A percentile compares a stretch with the other conserved stretches of the same genome.
Evolutionary conservation across 257 asterid genomes (phyloP).

Genomic region (Catharanthus roseus): DNA sequence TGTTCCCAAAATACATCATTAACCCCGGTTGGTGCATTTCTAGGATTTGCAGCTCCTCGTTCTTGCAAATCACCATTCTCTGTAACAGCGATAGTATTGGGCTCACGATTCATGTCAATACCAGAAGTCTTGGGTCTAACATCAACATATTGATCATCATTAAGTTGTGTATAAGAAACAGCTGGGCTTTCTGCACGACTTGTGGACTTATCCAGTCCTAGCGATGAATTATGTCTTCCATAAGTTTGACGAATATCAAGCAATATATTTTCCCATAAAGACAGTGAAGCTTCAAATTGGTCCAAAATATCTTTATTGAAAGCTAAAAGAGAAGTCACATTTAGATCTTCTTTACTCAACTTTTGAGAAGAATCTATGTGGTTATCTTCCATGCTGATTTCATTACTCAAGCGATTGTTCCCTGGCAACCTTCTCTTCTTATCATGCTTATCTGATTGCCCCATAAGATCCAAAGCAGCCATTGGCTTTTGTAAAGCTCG

Average conservation of each 20-base stretch:
- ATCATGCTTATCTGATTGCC: slow-evolving; percentile 37
- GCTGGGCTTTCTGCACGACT: slow-evolving; percentile 44
- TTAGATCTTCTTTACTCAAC: slow-evolving; percentile 29
- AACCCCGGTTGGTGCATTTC: slow-evolving; percentile 49
- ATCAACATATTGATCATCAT: slow-evolving; percentile 34
- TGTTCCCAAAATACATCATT: slow-evolving; percentile 97
- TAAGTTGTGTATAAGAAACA: slow-evolving; percentile 51
- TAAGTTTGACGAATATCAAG: slow-evolving; percentile 37
- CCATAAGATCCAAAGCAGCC: slow-evolving; percentile 30
- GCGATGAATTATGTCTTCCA: slow-evolving; percentile 31
- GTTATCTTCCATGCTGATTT: slow-evolving; percentile 31
- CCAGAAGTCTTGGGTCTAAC: slow-evolving; percentile 33
- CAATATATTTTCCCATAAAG: slow-evolving; percentile 56
- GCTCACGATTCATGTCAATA: slow-evolving; percentile 66
- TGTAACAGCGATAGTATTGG: slow-evolving; percentile 29
- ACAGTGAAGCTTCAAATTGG: slow-evolving; percentile 54
- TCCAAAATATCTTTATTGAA: slow-evolving; percentile 44
- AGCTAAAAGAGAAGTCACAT: slow-evolving; percentile 35
- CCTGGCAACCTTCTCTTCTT: slow-evolving; percentile 71
- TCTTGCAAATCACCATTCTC: slow-evolving; percentile 35
- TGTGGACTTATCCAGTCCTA: slow-evolving; percentile 45
- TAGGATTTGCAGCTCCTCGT: slow-evolving; percentile 25
- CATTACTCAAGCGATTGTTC: slow-evolving; percentile 37
- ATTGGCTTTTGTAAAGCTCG: slow-evolving; percentile 38
- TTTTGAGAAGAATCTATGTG: slow-evolving; percentile 34